phyloP scores from a whole-genome alignment of 2,329 filamentous ascomycete species.

The Colletotrichum cordylinicola region DNA sequence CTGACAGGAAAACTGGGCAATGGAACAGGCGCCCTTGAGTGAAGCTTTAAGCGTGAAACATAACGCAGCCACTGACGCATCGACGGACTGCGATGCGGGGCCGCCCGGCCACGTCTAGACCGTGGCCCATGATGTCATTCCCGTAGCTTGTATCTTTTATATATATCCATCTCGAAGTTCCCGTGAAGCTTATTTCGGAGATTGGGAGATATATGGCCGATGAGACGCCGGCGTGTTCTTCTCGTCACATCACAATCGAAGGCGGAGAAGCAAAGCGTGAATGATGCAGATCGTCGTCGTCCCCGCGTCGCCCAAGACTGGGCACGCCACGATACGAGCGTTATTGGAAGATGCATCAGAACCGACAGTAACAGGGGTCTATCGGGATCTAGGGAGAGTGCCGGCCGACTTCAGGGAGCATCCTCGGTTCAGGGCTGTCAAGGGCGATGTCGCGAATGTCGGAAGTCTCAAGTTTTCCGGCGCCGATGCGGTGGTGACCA shows the following conservation, averaged over 20 bases:
- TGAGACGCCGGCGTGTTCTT: neutral
- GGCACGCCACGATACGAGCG: conserved; percentile 31
- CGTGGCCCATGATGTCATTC: neutral
- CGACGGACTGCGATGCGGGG: neutral
- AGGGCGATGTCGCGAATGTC: conserved; percentile 34
- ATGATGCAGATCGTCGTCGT: conserved; percentile 36
- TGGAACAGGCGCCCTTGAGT: neutral
- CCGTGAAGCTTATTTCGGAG: neutral
- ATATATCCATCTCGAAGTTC: neutral
- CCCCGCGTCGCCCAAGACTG: conserved; percentile 38
- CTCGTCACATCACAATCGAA: neutral
- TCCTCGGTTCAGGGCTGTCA: conserved; percentile 31
- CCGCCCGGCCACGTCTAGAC: neutral
- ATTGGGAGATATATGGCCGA: neutral
- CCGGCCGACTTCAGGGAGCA: conserved; percentile 32
- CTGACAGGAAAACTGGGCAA: neutral
- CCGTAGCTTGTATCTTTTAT: neutral
- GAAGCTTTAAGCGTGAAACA: conserved; percentile 13
- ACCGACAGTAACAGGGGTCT: conserved; percentile 32
- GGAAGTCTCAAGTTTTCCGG: conserved; percentile 30
- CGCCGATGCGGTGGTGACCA: conserved; percentile 37
- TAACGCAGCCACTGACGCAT: conserved; percentile 12
- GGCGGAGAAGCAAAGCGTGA: neutral
- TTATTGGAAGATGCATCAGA: conserved; percentile 27
- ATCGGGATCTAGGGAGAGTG: conserved; percentile 32